Evolutionary conservation across 495 filamentous ascomycete species (phyloP).

Genomic region (Aspergillus carlsbadensis): DNA sequence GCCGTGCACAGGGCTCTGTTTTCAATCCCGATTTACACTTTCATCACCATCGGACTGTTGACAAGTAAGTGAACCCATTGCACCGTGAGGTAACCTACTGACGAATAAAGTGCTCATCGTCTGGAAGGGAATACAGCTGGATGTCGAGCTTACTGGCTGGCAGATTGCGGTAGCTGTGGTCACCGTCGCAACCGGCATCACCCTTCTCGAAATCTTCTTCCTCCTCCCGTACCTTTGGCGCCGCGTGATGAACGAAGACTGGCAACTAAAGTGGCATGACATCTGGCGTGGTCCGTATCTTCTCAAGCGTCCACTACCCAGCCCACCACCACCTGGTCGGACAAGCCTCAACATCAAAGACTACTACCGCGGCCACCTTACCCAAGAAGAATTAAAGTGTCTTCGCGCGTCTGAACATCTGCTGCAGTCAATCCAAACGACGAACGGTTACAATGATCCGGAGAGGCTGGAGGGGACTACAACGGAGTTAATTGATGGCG

Average conservation of each 20-base stretch:
- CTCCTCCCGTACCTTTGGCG: conserved; percentile 13
- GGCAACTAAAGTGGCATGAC: conserved; percentile 9
- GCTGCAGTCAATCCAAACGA: conserved; percentile 8
- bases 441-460: conserved; percentile 1
- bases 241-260: conserved; percentile 13
- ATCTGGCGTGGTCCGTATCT: conserved; percentile 8
- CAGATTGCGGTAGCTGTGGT: conserved; percentile 4
- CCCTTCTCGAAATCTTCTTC: conserved; percentile 10
- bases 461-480: neutral
- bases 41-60: conserved; percentile 1
- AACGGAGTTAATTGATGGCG: neutral
- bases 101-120: conserved; percentile 10
- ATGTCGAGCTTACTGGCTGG: neutral
- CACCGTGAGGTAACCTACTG: neutral
- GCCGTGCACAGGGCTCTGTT: conserved; percentile 6
- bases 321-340: conserved; percentile 4
- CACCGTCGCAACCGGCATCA: conserved; percentile 7
- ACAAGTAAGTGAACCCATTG: neutral
- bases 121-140: conserved; percentile 11
- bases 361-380: conserved; percentile 13
- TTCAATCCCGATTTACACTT: conserved; percentile 8
- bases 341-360: conserved; percentile 7
- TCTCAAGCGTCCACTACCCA: neutral
- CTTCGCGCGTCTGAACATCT: conserved; percentile 6
- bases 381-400: conserved; percentile 10